These are phyloP conservation scores for Kwoniella heveanensis DNA, from an alignment of 768 basidiomycete species.

Conservation along the genomic window DNA sequence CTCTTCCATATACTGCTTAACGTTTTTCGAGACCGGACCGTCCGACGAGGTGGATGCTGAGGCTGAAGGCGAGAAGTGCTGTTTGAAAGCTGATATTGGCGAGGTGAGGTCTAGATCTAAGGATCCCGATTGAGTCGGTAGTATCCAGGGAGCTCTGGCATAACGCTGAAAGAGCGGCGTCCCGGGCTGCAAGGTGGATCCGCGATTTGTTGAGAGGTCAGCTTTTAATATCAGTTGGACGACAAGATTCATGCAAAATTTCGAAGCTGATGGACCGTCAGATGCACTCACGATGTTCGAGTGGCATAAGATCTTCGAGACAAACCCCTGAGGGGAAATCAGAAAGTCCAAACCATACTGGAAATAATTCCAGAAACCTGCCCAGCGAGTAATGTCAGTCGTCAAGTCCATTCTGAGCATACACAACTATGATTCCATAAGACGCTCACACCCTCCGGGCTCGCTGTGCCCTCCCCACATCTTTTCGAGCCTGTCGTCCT, in stretches of 20 bases:
- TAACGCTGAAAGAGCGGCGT: constrained; percentile 86
- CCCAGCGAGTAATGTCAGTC: background rate
- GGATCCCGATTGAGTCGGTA: constrained; percentile 52
- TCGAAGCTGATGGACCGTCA: background rate
- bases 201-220: too few species aligned
- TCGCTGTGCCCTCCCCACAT: constrained; percentile 42
- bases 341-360: constrained; percentile 87
- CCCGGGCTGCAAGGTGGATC: too few species aligned
- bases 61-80: constrained; percentile 3
- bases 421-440: too few species aligned
- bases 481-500: constrained; percentile 63
- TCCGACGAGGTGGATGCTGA: background rate
- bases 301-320: constrained; percentile 83
- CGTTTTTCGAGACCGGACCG: background rate
- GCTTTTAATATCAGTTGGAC: too few species aligned
- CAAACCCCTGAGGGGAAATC: constrained; percentile 64
- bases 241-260: too few species aligned
- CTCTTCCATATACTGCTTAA: constrained; percentile 15
- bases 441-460: constrained; percentile 25
- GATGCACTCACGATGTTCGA: constrained; percentile 72
- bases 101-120: constrained; percentile 26
- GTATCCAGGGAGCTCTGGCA: constrained; percentile 87
- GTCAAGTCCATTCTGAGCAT: too few species aligned
- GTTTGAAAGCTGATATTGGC: constrained; percentile 28
- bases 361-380: constrained; percentile 70